A percentile compares a stretch with the other conserved stretches of the same genome.
Evolutionary conservation across 116 monocot species (phyloP).

Genomic region (Posidonia oceanica): DNA sequence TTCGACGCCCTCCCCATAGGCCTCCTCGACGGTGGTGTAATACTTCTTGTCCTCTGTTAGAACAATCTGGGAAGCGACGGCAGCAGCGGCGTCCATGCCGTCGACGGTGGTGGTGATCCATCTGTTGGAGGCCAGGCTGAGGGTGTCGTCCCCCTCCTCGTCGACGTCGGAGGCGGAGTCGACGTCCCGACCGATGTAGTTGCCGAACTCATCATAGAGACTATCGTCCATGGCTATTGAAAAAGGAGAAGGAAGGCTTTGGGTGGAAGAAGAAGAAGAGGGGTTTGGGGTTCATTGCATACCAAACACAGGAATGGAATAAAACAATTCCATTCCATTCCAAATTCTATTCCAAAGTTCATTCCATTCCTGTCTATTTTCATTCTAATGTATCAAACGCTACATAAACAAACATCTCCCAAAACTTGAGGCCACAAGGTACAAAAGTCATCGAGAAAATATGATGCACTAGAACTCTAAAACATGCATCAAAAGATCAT

Average conservation of each 20-base stretch:
- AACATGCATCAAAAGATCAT: too few species aligned
- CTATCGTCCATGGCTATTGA: constrained; percentile 59
- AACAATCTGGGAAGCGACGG: constrained; percentile 49
- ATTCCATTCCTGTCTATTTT: too few species aligned
- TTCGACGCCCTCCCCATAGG: constrained; percentile 89
- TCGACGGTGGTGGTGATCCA: constrained; percentile 23
- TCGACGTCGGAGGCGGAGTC: constrained; percentile 16
- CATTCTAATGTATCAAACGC: too few species aligned
- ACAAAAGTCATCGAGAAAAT: too few species aligned
- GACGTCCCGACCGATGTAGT: constrained; percentile 49
- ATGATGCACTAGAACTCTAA: too few species aligned
- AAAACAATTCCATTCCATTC: too few species aligned
- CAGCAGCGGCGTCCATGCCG: constrained; percentile 28
- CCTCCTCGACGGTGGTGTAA: constrained; percentile 95
- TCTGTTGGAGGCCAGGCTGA: constrained; percentile 17
- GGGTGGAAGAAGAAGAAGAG: too few species aligned
- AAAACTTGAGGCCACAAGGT: too few species aligned
- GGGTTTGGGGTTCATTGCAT: too few species aligned
- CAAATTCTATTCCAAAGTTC: too few species aligned
- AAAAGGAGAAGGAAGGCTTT: not conserved
- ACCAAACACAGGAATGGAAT: too few species aligned
- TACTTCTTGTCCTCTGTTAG: constrained; percentile 99
- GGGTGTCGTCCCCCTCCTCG: constrained; percentile 16
- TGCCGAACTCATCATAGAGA: constrained; percentile 98
- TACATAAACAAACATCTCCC: too few species aligned